Percentiles rank a stretch among this genome's conserved stretches.
Conservation (phyloP, 208 protist species). For the Trypanosomatidae sp. region DNA sequence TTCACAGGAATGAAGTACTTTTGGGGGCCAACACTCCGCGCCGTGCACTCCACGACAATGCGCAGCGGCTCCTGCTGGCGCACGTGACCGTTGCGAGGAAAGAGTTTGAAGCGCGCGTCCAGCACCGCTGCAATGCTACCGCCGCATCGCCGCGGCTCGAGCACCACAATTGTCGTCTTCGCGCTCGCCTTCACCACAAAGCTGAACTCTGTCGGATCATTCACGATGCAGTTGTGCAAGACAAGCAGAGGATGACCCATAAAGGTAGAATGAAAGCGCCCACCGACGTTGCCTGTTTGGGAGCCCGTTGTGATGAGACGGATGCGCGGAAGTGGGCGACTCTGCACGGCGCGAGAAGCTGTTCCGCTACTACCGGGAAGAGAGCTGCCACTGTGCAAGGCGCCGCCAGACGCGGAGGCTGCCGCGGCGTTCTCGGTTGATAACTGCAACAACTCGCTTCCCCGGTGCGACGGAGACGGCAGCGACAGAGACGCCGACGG, state of each 20-base stretch:
- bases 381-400: not conserved
- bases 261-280: conserved; percentile 35
- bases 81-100: conserved; percentile 66
- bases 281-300: not conserved
- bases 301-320: conserved; percentile 8
- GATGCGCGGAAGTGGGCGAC: conserved; percentile 12
- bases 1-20: conserved; percentile 86
- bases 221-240: conserved; percentile 68
- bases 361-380: not conserved
- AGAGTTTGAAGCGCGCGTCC: conserved; percentile 82
- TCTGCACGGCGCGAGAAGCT: conserved; percentile 8
- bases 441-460: not conserved
- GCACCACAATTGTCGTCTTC: conserved; percentile 69
- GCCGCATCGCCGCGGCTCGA: conserved; percentile 70
- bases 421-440: not conserved
- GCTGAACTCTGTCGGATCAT: conserved; percentile 73
- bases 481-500: conserved; percentile 2
- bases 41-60: conserved; percentile 80
- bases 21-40: conserved; percentile 70
- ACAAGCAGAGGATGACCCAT: conserved; percentile 71
- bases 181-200: conserved; percentile 51
- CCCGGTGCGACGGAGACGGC: not conserved
- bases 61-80: conserved; percentile 42
- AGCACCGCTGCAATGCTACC: conserved; percentile 36
- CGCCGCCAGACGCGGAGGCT: not conserved